Conservation (phyloP, 164 flowering plant species). For the Liquidambar formosana region DNA sequence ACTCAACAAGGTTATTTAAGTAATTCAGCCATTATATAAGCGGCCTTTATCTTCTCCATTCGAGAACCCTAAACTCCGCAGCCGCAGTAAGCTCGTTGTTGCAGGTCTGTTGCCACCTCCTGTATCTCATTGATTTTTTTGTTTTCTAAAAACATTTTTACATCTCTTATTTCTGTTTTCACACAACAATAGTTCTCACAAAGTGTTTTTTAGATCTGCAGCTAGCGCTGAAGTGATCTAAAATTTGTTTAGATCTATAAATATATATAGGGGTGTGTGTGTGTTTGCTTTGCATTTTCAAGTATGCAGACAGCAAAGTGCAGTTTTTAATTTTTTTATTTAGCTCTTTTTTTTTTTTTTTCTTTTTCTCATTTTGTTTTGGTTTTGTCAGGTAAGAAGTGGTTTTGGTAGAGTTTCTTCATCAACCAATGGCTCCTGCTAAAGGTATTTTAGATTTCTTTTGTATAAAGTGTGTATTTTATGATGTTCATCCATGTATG, state of each 20-base stretch:
- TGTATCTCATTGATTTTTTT: neutral
- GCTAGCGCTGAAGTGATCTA: neutral
- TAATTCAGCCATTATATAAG: neutral
- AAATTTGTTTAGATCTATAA: neutral
- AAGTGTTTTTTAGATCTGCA: neutral
- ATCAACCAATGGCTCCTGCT: constrained; percentile 11
- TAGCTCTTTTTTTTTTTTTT: neutral
- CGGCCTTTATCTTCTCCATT: neutral
- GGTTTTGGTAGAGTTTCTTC: neutral
- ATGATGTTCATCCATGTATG: neutral
- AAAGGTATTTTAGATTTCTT: constrained; percentile 1
- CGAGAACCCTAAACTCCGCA: constrained; percentile 1
- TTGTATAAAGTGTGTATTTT: neutral
- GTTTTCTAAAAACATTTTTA: neutral
- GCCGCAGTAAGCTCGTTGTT: neutral
- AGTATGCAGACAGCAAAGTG: neutral
- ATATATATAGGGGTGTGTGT: no score
- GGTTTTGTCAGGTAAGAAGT: neutral
- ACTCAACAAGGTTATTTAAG: neutral
- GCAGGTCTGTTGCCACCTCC: neutral
- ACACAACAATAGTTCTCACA: neutral
- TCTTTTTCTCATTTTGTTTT: neutral
- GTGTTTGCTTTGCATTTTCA: neutral
- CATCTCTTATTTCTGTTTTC: neutral
- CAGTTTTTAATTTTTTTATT: neutral